Percentiles rank a stretch among this genome's conserved stretches.
Conservation (phyloP, 805 yeast genomes). For the Candida namnaoensis region DNA sequence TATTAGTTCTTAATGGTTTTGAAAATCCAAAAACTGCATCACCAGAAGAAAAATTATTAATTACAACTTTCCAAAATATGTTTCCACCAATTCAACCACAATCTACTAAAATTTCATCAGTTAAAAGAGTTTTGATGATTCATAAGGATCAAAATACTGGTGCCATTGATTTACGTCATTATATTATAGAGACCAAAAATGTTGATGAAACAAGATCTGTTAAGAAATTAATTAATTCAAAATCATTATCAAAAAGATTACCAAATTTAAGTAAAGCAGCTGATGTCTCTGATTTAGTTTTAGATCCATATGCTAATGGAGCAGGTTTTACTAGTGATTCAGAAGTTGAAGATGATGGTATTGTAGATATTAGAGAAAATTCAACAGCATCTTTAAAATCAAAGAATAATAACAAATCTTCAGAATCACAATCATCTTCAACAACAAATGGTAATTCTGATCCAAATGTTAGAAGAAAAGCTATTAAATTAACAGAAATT, state of each 20-base stretch:
- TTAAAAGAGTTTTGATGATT: slow-evolving; percentile 79
- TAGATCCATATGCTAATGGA: slow-evolving; percentile 77
- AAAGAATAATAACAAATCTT: slow-evolving; percentile 14
- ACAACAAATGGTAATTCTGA: slow-evolving; percentile 6
- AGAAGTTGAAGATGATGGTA: slow-evolving; percentile 87
- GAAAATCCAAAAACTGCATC: slow-evolving; percentile 51
- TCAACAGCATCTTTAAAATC: slow-evolving; percentile 12
- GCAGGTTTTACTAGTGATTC: slow-evolving; percentile 81
- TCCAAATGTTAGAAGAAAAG: slow-evolving; percentile 46
- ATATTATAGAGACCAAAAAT: slow-evolving; percentile 75
- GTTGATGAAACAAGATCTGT: slow-evolving; percentile 72
- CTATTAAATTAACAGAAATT: slow-evolving; percentile 84
- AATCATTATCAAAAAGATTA: slow-evolving; percentile 48
- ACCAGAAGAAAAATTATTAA: slow-evolving; percentile 69
- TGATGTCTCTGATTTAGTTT: slow-evolving; percentile 76
- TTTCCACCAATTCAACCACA: slow-evolving; percentile 94
- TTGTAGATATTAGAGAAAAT: slow-evolving; percentile 48
- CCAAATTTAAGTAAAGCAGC: slow-evolving; percentile 61
- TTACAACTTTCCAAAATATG: slow-evolving; percentile 90
- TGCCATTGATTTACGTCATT: slow-evolving; percentile 80
- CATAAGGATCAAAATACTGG: slow-evolving; percentile 67
- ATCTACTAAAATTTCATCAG: slow-evolving; percentile 59
- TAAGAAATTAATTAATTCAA: slow-evolving; percentile 58
- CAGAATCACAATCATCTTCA: slow-evolving; percentile 8
- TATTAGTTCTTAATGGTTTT: slow-evolving; percentile 91